A percentile compares a stretch with the other conserved stretches of the same genome.
These are phyloP conservation scores for Salvia miltiorrhiza DNA, from an alignment of 257 asterid species.

Conservation along the genomic window DNA sequence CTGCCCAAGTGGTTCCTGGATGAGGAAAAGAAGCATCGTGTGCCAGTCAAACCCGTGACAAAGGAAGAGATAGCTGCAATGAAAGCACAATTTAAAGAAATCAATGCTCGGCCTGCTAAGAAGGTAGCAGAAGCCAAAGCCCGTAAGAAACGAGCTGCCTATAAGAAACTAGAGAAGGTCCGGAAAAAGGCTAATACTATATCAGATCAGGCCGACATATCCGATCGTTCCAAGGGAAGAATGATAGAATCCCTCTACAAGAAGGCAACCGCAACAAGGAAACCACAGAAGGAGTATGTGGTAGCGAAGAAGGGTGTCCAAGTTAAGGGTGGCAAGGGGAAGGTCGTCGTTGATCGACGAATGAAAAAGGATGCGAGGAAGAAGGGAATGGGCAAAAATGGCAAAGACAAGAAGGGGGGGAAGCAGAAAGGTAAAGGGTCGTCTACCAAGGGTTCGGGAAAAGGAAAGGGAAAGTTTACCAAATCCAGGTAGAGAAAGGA, in stretches of 20 bases:
- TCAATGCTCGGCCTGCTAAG: constrained; percentile 92
- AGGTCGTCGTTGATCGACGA: constrained; percentile 76
- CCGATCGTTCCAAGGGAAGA: constrained; percentile 75
- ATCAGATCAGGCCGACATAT: constrained; percentile 72
- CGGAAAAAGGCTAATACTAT: constrained; percentile 86
- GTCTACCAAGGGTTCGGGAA: constrained; percentile 21
- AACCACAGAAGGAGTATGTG: constrained; percentile 70
- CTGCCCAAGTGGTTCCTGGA: constrained; percentile 87
- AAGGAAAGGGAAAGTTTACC: constrained; percentile 26
- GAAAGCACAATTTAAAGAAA: constrained; percentile 79
- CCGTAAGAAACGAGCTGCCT: constrained; percentile 71
- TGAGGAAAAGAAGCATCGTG: constrained; percentile 66
- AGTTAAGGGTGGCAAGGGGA: constrained; percentile 79
- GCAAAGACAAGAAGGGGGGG: constrained; percentile 67
- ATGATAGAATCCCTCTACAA: constrained; percentile 81
- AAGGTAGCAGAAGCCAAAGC: constrained; percentile 95
- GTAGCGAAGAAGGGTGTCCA: constrained; percentile 97
- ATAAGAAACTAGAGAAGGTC: constrained; percentile 64
- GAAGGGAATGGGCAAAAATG: constrained; percentile 45
- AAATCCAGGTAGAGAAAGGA: constrained; percentile 16
- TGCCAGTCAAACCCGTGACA: constrained; percentile 75
- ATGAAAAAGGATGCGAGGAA: constrained; percentile 83
- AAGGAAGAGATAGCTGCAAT: constrained; percentile 80
- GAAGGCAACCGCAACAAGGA: constrained; percentile 52
- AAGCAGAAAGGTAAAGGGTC: constrained; percentile 59